Base-by-base conservation (phyloP, 1,284 basidiomycete genomes). In the Puccinia horiana region DNA sequence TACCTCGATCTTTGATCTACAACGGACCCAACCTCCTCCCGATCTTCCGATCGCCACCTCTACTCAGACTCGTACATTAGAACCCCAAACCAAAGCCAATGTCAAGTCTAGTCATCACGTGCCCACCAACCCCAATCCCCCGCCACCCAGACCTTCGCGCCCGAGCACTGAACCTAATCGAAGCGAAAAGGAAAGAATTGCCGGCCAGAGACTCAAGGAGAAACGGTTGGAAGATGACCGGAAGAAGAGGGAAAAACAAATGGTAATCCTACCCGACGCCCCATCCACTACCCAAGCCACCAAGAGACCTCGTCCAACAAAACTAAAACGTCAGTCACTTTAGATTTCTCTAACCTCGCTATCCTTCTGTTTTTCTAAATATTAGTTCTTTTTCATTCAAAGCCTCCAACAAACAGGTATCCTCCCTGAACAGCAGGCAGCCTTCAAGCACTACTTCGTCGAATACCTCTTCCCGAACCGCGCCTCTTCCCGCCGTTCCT, bases 241-340 rank as follows among this genome's bases (percentile, higher is more conserved):
- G 42, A 81, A 65, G 44, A 81, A 75, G 23, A 81, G 67, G 47
- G 80, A 81, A 26, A 81, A 81, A 54, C 70, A 81, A 35, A 75
- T 81, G 42, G 61, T 65, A 26, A 42, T 81, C 29, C 72, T 81
- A 12, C 54, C 47, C 29, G 80, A 65, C 56, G 70, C 42, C 23
- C 80, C 72, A 2, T 2, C 74, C 2, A 44, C 40, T 40, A 40
- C 40, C 58, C 70, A 72, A 12, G 49, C 70, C 6, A 26, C 58
- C 58, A 75, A 37, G 32, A 75, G 23, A 75, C 37, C 58, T 35
- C 58, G 72, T 18, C 40, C 18, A 20, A 81, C 56, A 5, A 65
- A 81, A 75, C 18, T n/a, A 5, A 74, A 81, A 81, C 32, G 70
- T 73, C 11, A 29, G 44, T n/a, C 40, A 2, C 4, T 6, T 42